Base-by-base conservation (phyloP, 495 filamentous ascomycete genomes). In the Aspergillus leporis region DNA sequence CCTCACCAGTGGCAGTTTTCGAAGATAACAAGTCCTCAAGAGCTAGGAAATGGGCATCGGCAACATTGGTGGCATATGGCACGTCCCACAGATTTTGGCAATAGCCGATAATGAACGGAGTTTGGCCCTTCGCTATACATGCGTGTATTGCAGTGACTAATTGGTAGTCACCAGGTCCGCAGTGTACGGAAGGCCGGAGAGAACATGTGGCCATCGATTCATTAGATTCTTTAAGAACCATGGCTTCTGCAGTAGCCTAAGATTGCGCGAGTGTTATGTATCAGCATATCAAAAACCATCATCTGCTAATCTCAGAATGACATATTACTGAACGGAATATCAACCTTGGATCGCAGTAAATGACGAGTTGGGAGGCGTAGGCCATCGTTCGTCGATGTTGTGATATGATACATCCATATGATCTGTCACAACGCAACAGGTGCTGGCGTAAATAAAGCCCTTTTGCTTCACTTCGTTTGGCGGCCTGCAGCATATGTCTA, bases 41-140 rank as follows among this genome's bases (percentile, higher is more conserved):
- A 4, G 86, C 85, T 34, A 89, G 78, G 23, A 87, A 69, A 64
- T 88, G 84, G 19, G 85, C 85, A 61, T 87, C 78, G 16, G 83
- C 86, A 28, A 83, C 68, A 56, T 89, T 89, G 61, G 69, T 70
- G 22, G 86, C 81, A 65, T 87, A 83, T 23, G 81, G 84, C 48
- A 86, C 81, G 67, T 88, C 84, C 74, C 81, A 84, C 47, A 87
- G 59, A 59, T 88, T 89, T 12, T 70, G 59, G 4, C 83, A 84
- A 56, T 74, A 57, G 10, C 86, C 86, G 40, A 87, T 72, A 38
- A 85, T 69, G 68, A 81, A 87, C 0, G 77, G 74, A 5, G 83
- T 86, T 64, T 86, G 77, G 34, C 69, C 57, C 58, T 82, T 81
- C 46, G 68, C 71, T 57, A 87, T 87, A 58, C 81, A 81, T 59